Conservation (phyloP, 1,284 basidiomycete species). For the Fomitopsis schrenkii region DNA sequence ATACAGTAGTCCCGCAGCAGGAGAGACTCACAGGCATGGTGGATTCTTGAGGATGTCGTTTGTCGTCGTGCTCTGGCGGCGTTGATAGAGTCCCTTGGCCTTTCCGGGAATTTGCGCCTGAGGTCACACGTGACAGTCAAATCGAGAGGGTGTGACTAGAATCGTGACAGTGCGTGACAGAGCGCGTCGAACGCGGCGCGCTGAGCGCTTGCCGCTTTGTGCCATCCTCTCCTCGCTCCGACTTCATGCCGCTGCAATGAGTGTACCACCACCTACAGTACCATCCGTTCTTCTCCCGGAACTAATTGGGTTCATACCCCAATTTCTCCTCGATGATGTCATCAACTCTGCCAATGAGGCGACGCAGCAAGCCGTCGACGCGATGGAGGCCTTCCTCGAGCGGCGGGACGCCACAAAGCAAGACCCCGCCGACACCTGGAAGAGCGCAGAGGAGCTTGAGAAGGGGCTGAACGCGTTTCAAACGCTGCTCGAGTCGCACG, state of each 20-base stretch:
- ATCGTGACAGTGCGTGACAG: neutral
- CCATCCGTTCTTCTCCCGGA: constrained; percentile 58
- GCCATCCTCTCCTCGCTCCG: neutral
- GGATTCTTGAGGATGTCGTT: constrained; percentile 25
- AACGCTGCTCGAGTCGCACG: constrained; percentile 72
- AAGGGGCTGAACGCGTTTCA: constrained; percentile 74
- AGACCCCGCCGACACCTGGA: constrained; percentile 42
- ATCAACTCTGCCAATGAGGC: constrained; percentile 66
- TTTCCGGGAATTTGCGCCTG: constrained; percentile 8
- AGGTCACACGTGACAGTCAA: neutral
- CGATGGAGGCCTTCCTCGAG: constrained; percentile 67
- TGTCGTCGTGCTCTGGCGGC: constrained; percentile 14
- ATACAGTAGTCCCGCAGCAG: constrained; percentile 6
- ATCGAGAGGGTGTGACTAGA: neutral
- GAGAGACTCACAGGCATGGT: constrained; percentile 25
- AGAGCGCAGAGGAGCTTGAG: constrained; percentile 64
- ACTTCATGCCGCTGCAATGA: constrained; percentile 11
- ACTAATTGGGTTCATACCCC: constrained; percentile 63
- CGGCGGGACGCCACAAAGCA: constrained; percentile 62
- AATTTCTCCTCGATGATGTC: constrained; percentile 65
- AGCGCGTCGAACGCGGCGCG: neutral
- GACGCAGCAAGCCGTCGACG: constrained; percentile 66
- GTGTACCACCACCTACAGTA: constrained; percentile 24
- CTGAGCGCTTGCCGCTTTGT: neutral
- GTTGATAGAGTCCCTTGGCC: constrained; percentile 4